Conservation (phyloP, 805 yeast genomes). For the Suhomyces sp. region DNA sequence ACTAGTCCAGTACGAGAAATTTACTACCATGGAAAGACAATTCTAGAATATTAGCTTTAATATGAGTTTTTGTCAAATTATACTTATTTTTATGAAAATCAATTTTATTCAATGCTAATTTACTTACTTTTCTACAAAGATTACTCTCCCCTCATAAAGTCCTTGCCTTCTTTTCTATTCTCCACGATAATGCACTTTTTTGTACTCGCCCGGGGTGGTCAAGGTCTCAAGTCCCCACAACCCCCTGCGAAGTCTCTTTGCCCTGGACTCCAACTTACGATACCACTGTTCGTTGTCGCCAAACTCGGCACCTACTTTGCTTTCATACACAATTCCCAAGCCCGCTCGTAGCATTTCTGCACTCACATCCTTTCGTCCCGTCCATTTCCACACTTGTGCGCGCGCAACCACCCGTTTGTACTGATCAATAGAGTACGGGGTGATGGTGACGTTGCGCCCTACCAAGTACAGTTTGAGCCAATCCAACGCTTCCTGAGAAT, state of each 20-base stretch:
- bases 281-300: slow-evolving; percentile 71
- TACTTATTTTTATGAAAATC: too few relatives aligned
- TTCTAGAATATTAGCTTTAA: too few relatives aligned
- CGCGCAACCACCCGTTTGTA: slow-evolving; percentile 85
- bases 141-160: too few relatives aligned
- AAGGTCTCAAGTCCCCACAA: slow-evolving; percentile 61
- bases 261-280: slow-evolving; percentile 54
- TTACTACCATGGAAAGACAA: too few relatives aligned
- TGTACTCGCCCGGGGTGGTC: slow-evolving; percentile 78
- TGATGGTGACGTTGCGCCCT: slow-evolving; percentile 67
- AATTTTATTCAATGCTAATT: too few relatives aligned
- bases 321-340: slow-evolving; percentile 84
- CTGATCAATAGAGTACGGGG: slow-evolving; percentile 82
- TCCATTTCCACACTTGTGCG: slow-evolving; percentile 56
- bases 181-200: slow-evolving; percentile 27
- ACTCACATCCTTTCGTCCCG: slow-evolving; percentile 75
- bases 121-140: too few relatives aligned
- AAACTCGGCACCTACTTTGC: slow-evolving; percentile 76
- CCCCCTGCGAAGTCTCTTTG: slow-evolving; percentile 58
- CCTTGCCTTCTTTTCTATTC: too few relatives aligned
- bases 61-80: too few relatives aligned
- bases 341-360: slow-evolving; percentile 84
- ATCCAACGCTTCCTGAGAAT: slow-evolving; percentile 72
- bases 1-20: too few relatives aligned
- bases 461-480: slow-evolving; percentile 71